Evolutionary conservation across 208 protist species (phyloP), one percentile per base, ranked within the genome.

Genomic region (Phytomonas sp.): DNA sequence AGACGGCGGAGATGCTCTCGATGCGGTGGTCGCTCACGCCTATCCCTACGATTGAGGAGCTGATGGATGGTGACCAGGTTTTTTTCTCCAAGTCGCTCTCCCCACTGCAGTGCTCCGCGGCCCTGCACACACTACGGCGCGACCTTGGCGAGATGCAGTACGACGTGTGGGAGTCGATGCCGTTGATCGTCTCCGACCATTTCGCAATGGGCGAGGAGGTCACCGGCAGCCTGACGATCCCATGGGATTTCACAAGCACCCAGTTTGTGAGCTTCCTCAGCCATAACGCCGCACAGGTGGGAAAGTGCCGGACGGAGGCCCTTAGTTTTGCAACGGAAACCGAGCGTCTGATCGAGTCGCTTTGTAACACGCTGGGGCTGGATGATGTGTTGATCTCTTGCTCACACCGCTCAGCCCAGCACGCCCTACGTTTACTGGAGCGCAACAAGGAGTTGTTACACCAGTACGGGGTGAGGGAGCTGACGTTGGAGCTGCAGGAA

Each of bases 371-470:
- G 8, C 77, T 91, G 11, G 82, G 86, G 60, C 61, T 93, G 40
- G 92, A 97, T 60, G 92, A 97, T 72, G 75, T 97, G n/a, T 82
- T 97, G 63, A 84, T 97, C 66, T 97, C 92, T 19, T 97, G 92
- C 67, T 83, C 84, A 23, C 92, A 97, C 78, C 75, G 74, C 31
- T 83, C 87, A 30, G 87, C 92, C 0, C 37, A 89, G 59, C 33
- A 69, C 49, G 68, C 80, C 40, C 76, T 97, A 66, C 72, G 81
- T 26, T 72, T 97, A 63, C 80, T 97, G 33, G 80, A 91, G 59
- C 85, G 81, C 60, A 88, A 95, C 75, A 82, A 80, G 69, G 86
- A 87, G 42, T 77, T 89, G 26, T 79, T 97, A n/a, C 71, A 72
- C 71, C 77, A 67, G 8, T 83, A 90, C 70, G 92, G 87, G 0